phyloP scores from a whole-genome alignment of 2,329 filamentous ascomycete species.

The Trichoderma citrinoviride region DNA sequence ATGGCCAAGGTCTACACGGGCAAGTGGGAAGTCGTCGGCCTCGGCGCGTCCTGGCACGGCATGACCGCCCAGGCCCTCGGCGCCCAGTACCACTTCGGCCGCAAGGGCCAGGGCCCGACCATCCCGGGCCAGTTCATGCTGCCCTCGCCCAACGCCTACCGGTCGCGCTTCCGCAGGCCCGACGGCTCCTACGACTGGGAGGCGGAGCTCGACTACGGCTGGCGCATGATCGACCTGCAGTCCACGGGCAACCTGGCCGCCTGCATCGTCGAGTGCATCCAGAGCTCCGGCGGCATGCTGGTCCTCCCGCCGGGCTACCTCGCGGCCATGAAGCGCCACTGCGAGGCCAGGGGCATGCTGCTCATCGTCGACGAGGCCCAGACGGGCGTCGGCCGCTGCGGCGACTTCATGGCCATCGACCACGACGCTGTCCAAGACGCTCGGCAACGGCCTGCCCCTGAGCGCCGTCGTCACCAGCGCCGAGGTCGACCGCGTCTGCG shows the following conservation, averaged over 20 bases:
- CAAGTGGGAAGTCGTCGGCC: slow-evolving; percentile 62
- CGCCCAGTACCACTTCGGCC: slow-evolving; percentile 55
- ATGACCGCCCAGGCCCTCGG: slow-evolving; percentile 54
- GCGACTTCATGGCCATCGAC: slow-evolving; percentile 58
- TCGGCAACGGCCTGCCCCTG: slow-evolving; percentile 59
- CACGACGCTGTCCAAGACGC: slow-evolving; percentile 59
- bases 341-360: slow-evolving; percentile 56
- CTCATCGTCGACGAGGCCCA: slow-evolving; percentile 62
- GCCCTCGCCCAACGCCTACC: slow-evolving; percentile 59
- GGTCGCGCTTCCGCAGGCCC: slow-evolving; percentile 56
- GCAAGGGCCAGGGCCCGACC: slow-evolving; percentile 45
- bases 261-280: slow-evolving; percentile 62
- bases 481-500: slow-evolving; percentile 49
- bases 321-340: slow-evolving; percentile 52
- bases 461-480: slow-evolving; percentile 55
- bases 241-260: slow-evolving; percentile 61
- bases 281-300: slow-evolving; percentile 58
- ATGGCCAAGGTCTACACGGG: slow-evolving; percentile 63
- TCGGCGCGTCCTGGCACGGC: slow-evolving; percentile 60
- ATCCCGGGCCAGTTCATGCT: slow-evolving; percentile 59
- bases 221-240: slow-evolving; percentile 57
- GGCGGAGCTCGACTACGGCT: slow-evolving; percentile 59
- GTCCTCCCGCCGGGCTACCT: slow-evolving; percentile 59
- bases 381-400: slow-evolving; percentile 56
- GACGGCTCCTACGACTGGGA: slow-evolving; percentile 63